phyloP scores from a whole-genome alignment of 2,329 filamentous ascomycete species.

The Lasiodiplodia sp. region DNA sequence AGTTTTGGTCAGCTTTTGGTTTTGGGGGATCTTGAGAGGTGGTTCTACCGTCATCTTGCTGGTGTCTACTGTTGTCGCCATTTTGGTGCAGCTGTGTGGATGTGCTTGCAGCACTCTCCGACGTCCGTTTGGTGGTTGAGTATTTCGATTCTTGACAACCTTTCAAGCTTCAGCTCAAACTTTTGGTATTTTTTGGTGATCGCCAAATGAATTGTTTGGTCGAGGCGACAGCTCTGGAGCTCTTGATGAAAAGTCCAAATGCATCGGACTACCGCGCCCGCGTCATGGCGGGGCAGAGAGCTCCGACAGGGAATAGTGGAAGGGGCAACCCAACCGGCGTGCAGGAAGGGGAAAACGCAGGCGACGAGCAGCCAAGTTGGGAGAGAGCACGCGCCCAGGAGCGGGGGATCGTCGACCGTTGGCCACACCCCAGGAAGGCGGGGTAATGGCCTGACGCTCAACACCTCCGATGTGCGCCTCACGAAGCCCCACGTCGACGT shows the following conservation, averaged over 20 bases:
- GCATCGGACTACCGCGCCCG: slow-evolving; percentile 15
- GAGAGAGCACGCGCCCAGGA: neutral
- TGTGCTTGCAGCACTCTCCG: no score
- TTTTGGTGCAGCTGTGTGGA: neutral
- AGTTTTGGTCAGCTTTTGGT: neutral
- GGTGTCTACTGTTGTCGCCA: slow-evolving; percentile 5
- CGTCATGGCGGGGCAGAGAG: neutral
- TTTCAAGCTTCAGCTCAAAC: neutral
- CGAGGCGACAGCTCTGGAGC: neutral
- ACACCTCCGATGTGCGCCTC: neutral
- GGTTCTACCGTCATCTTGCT: slow-evolving; percentile 5
- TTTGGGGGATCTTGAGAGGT: neutral
- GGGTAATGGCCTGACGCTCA: slow-evolving; percentile 8
- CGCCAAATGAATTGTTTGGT: neutral
- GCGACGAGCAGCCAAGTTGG: neutral
- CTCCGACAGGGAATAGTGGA: neutral
- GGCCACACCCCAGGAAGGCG: neutral
- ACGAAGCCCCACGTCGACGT: neutral
- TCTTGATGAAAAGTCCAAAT: neutral
- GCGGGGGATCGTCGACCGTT: slow-evolving; percentile 28
- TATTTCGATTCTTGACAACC: no score
- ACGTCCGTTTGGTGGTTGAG: neutral
- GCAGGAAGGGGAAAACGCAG: neutral
- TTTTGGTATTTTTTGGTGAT: neutral
- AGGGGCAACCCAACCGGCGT: neutral